Percentiles rank a stretch among this genome's conserved stretches.
These are phyloP conservation scores for Solanum chiquidenum DNA, from an alignment of 257 asterid genomes.

Conservation along the genomic window DNA sequence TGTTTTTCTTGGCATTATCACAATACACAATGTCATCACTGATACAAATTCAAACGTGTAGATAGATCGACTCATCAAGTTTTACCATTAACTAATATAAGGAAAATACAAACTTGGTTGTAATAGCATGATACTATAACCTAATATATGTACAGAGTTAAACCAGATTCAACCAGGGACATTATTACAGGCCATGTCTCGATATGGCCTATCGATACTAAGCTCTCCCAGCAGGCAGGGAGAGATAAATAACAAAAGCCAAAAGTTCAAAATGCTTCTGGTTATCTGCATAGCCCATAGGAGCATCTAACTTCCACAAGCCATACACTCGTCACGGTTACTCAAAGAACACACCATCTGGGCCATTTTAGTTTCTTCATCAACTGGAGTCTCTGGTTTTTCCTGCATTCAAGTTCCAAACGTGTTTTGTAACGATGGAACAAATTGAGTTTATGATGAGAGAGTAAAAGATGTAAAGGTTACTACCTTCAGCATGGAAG, in stretches of 20 bases:
- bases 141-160: not conserved
- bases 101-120: not conserved
- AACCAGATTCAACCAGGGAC: not conserved
- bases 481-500: conserved; percentile 55
- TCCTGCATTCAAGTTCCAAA: conserved; percentile 11
- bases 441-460: not conserved
- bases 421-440: not conserved
- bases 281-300: not conserved
- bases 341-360: conserved; percentile 72
- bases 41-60: not conserved
- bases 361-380: conserved; percentile 60
- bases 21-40: not conserved
- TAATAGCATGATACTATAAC: not conserved
- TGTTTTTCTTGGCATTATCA: not conserved
- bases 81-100: not conserved
- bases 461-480: not conserved
- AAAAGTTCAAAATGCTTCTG: not conserved
- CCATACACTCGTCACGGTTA: conserved; percentile 78
- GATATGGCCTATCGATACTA: not conserved
- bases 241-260: not conserved
- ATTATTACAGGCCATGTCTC: not conserved
- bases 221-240: not conserved
- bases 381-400: conserved; percentile 16
- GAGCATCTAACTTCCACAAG: conserved; percentile 66
- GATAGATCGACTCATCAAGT: not conserved